Evolutionary conservation across 768 basidiomycete genomes (phyloP).

Genomic region (Lactarius evosmus): DNA sequence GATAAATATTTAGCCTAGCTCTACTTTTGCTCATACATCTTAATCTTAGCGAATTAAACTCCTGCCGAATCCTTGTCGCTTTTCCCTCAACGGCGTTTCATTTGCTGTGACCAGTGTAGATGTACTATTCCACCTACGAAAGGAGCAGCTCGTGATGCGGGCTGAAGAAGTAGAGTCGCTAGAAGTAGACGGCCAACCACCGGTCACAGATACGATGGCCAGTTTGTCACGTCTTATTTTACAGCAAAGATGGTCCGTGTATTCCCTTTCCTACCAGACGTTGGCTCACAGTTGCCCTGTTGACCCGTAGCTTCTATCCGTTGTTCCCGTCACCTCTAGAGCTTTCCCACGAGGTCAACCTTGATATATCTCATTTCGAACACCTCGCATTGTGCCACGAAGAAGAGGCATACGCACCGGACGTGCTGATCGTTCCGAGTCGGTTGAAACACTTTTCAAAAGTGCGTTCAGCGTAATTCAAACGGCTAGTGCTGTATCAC

Average conservation of each 20-base stretch:
- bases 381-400: slow-evolving; percentile 39
- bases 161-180: slow-evolving; percentile 59
- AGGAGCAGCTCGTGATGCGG: slow-evolving; percentile 72
- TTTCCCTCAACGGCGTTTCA: slow-evolving; percentile 78
- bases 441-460: slow-evolving; percentile 87
- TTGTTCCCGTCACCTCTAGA: slow-evolving; percentile 84
- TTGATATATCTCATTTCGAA: slow-evolving; percentile 80
- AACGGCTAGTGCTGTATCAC: slow-evolving; percentile 50
- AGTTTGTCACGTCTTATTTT: slow-evolving; percentile 76
- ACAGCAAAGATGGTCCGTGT: slow-evolving; percentile 75
- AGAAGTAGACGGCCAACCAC: slow-evolving; percentile 39
- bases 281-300: slow-evolving; percentile 7
- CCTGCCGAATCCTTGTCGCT: slow-evolving; percentile 83
- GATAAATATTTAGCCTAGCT: background rate
- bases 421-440: slow-evolving; percentile 85
- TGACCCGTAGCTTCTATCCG: slow-evolving; percentile 77
- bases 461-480: slow-evolving; percentile 42
- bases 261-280: background rate
- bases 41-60: slow-evolving; percentile 62
- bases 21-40: slow-evolving; percentile 4
- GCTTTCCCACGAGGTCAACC: slow-evolving; percentile 74
- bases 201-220: slow-evolving; percentile 69
- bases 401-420: slow-evolving; percentile 52
- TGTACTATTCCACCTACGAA: slow-evolving; percentile 82
- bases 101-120: slow-evolving; percentile 86